Evolutionary conservation across 78 protist species (phyloP).

Genomic region (Polysphondylium violaceum): DNA sequence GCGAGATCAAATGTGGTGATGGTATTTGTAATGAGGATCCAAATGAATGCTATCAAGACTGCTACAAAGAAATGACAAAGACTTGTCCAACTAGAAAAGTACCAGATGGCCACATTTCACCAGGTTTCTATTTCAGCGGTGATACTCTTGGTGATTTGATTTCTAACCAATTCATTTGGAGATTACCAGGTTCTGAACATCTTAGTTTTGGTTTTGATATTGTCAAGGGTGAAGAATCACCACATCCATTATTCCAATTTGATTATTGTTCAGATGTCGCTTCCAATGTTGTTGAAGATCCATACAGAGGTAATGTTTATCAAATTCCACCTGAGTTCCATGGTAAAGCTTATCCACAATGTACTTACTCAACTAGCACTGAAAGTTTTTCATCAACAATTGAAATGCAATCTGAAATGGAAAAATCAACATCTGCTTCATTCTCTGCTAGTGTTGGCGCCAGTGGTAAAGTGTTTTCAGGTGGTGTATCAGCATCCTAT

Average conservation of each 20-base stretch:
- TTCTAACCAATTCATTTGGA: slow-evolving; percentile 11
- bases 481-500: not conserved
- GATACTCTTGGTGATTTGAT: slow-evolving; percentile 12
- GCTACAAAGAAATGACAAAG: not conserved
- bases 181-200: slow-evolving; percentile 14
- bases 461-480: not conserved
- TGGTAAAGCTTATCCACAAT: slow-evolving; percentile 18
- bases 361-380: slow-evolving; percentile 3
- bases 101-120: slow-evolving; percentile 14
- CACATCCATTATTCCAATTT: not conserved
- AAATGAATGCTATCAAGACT: not conserved
- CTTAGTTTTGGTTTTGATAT: not conserved
- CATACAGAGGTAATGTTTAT: not conserved
- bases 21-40: slow-evolving; percentile 11
- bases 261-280: not conserved
- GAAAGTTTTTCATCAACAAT: not conserved
- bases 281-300: not conserved
- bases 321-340: not conserved
- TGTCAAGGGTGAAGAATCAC: not conserved
- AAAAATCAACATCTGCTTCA: not conserved
- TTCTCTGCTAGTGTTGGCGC: not conserved
- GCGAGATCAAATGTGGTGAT: slow-evolving; percentile 12
- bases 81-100: not conserved
- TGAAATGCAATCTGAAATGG: not conserved
- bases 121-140: not conserved